phyloP scores from a whole-genome alignment of 345 rosid genomes.

The Lagerstroemia speciosa region DNA sequence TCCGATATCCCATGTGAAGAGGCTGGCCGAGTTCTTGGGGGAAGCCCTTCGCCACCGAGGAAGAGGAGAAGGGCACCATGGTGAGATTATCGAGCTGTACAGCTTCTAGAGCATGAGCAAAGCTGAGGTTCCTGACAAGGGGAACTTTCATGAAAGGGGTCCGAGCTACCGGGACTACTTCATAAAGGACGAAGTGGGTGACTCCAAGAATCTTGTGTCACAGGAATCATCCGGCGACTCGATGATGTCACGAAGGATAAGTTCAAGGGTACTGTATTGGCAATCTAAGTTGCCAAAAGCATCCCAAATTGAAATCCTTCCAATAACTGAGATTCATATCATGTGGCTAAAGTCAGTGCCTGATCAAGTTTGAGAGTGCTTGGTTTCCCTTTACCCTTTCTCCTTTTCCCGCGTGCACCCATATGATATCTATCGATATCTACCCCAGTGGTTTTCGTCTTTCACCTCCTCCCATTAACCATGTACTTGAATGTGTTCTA shows the following conservation, averaged over 20 bases:
- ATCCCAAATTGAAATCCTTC: too few species aligned
- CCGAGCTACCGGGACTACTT: not conserved
- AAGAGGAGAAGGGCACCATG: not conserved
- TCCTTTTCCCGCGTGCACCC: too few species aligned
- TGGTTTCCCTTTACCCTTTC: too few species aligned
- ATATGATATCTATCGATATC: too few species aligned
- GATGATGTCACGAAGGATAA: not conserved
- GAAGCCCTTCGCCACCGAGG: not conserved
- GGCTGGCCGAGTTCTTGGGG: not conserved
- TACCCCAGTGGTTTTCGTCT: too few species aligned
- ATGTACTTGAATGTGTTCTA: too few species aligned
- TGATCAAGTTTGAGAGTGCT: too few species aligned
- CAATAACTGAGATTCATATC: too few species aligned
- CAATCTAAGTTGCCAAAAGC: not conserved
- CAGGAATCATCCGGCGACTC: not conserved
- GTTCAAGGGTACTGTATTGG: not conserved
- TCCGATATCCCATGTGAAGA: not conserved
- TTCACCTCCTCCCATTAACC: too few species aligned
- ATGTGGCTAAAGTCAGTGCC: too few species aligned
- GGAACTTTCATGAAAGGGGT: not conserved
- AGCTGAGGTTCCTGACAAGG: not conserved
- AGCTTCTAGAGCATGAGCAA: not conserved
- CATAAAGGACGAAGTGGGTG: not conserved
- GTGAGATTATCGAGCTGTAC: too few species aligned
- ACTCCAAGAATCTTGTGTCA: conserved; percentile 1